These are phyloP conservation scores for Xenosphaeropsis pyriputrescens DNA, from an alignment of 2,329 filamentous ascomycete species.

Conservation along the genomic window DNA sequence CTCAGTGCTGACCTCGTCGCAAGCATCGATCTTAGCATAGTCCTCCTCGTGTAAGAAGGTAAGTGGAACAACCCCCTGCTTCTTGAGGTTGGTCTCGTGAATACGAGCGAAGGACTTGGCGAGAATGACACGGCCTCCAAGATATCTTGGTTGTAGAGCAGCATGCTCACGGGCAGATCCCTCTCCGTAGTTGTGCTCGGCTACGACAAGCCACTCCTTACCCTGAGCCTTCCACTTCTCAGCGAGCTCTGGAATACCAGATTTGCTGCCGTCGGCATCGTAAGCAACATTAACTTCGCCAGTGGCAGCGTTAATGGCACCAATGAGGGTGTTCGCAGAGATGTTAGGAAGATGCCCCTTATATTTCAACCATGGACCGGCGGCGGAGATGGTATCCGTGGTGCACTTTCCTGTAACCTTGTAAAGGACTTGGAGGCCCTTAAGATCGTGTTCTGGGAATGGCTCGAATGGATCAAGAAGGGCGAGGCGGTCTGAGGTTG, in stretches of 20 bases:
- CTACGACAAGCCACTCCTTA: conserved; percentile 82
- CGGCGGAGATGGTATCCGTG: conserved; percentile 95
- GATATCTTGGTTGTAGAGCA: conserved; percentile 78
- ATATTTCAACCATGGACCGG: conserved; percentile 97
- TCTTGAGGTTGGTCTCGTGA: conserved; percentile 93
- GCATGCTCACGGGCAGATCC: conserved; percentile 82
- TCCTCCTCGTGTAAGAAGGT: conserved; percentile 82
- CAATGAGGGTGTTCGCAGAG: conserved; percentile 91
- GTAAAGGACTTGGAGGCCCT: conserved; percentile 72
- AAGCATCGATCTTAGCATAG: conserved; percentile 70
- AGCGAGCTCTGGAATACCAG: conserved; percentile 78
- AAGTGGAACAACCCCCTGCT: conserved; percentile 90
- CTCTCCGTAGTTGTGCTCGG: conserved; percentile 95
- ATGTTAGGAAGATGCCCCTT: conserved; percentile 99
- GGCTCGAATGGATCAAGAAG: conserved; percentile 79
- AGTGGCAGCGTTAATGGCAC: conserved; percentile 82
- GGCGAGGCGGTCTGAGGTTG: conserved; percentile 80
- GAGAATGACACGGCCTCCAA: conserved; percentile 72
- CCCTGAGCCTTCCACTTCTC: conserved; percentile 65
- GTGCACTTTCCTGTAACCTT: conserved; percentile 98
- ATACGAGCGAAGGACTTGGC: conserved; percentile 83
- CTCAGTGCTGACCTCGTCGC: conserved; percentile 70
- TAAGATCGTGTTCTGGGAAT: conserved; percentile 66
- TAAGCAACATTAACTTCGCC: conserved; percentile 87
- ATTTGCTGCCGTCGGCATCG: conserved; percentile 61